Base-by-base conservation (phyloP, 2,329 filamentous ascomycete species). In the Orbilia blumenaviensis region DNA sequence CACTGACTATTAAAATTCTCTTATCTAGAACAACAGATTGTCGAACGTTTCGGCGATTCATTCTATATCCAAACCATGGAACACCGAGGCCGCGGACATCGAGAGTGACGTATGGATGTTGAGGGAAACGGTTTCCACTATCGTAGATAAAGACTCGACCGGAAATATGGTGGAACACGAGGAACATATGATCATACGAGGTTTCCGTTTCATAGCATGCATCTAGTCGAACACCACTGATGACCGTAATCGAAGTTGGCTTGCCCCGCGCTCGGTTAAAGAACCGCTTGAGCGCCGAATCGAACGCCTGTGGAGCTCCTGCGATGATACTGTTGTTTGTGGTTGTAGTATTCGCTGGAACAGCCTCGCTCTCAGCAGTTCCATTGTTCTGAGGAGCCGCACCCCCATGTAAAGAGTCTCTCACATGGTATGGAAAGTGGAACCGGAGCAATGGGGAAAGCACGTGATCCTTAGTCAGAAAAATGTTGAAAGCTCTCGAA, bases 181-280 rank as follows among this genome's bases (percentile, higher is more conserved):
- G 64, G 38, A 76, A 76, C 72, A 76, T 76, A 34, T 76, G 72
- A 54, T 76, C 72, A 41, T 76, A 76, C 16, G 72, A 76, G 10
- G 72, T 76, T 61, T 76, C 72, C 23, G 72, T 76, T 46, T 76
- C 72, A 12, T 69, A 76, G 41, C 72, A 76, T n/a, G 72, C 72
- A 44, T 76, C 72, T 12, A 76, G 38, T 16, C 72, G 72, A 21
- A 76, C 72, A 4, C 72, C 72, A 7, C 56, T 68, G 56, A 76
- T 76, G 18, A 69, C 72, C 2, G 72, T 76, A 29, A 76, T 58
- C 18, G 72, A 76, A 34, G 72, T 76, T 12, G 72, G 72, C 16
- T 76, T 76, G 1, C 72, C 72, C 32, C 46, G 69, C 18, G 72
- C 58, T n/a, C 72, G 63, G 60, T 69, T 76, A 60, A 76, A 76